Conservation (phyloP, 495 filamentous ascomycete species). For the Podospora pseudoanserina region DNA sequence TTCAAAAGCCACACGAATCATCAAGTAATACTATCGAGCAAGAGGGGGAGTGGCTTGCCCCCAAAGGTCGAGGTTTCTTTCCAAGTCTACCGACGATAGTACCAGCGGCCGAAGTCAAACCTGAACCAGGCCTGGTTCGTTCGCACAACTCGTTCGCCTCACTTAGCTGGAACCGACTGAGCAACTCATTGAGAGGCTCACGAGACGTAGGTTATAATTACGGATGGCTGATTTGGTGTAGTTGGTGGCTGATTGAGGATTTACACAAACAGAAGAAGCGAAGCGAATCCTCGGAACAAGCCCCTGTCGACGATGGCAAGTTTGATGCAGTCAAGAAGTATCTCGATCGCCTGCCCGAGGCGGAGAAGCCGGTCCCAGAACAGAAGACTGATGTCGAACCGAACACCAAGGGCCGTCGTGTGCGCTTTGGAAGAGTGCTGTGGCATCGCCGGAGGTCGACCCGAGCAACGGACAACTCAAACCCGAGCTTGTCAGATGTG, state of each 20-base stretch:
- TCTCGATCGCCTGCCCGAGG: not conserved
- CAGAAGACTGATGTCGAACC: not conserved
- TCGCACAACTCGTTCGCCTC: slow-evolving; percentile 1
- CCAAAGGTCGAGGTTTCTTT: slow-evolving; percentile 9
- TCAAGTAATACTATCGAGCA: not conserved
- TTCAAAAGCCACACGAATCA: slow-evolving; percentile 23
- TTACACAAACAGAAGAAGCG: not conserved
- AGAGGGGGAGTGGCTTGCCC: slow-evolving; percentile 22
- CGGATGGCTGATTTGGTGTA: not conserved
- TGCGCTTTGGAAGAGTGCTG: slow-evolving; percentile 37
- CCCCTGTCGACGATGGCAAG: not conserved
- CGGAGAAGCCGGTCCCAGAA: not conserved
- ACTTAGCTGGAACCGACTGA: slow-evolving; percentile 7
- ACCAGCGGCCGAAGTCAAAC: not conserved
- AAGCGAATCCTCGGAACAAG: slow-evolving; percentile 7
- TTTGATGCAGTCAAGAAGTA: slow-evolving; percentile 4
- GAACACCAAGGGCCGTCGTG: slow-evolving; percentile 10
- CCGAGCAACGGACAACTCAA: not conserved
- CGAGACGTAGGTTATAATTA: slow-evolving; percentile 1
- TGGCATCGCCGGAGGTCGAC: slow-evolving; percentile 41
- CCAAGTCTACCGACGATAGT: not conserved
- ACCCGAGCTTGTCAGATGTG: not conserved
- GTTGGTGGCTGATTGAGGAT: not conserved
- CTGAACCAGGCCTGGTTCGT: not conserved
- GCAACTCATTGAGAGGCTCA: slow-evolving; percentile 1